Conservation (phyloP, 345 rosid species). For the Eucalyptus sideroxylon region DNA sequence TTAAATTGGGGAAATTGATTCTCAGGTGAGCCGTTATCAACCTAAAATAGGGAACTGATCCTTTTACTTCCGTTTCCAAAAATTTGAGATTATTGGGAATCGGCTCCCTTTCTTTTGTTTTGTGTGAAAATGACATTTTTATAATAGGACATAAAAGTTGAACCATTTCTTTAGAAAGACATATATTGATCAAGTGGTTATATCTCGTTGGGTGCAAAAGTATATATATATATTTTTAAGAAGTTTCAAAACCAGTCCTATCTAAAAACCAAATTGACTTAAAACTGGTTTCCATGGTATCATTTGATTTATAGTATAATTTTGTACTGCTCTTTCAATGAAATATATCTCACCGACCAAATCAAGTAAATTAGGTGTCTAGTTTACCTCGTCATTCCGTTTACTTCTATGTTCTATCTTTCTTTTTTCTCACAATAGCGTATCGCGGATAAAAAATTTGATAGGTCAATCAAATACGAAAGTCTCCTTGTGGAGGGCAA, state of each 20-base stretch:
- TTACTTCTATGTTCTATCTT: too few relatives aligned
- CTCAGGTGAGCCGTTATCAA: rapidly evolving
- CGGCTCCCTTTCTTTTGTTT: not conserved
- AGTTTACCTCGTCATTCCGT: rapidly evolving
- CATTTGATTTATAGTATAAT: too few relatives aligned
- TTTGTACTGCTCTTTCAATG: rapidly evolving
- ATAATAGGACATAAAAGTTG: not conserved
- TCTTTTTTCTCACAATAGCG: rapidly evolving
- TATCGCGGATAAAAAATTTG: rapidly evolving
- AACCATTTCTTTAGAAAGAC: not conserved
- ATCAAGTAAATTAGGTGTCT: not conserved
- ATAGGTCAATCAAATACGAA: not conserved
- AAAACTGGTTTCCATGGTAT: rapidly evolving
- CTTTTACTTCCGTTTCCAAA: not conserved
- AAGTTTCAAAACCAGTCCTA: not conserved
- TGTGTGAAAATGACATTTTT: not conserved
- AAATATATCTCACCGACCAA: too few relatives aligned
- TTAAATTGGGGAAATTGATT: not conserved
- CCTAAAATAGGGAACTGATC: not conserved
- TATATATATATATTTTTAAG: not conserved
- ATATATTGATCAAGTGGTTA: not conserved
- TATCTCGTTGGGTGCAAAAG: not conserved
- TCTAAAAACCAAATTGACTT: not conserved
- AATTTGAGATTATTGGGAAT: not conserved
- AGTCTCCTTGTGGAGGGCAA: not conserved